Conservation (phyloP, 169 alveolate genomes). For the Plasmodium falciparum region DNA sequence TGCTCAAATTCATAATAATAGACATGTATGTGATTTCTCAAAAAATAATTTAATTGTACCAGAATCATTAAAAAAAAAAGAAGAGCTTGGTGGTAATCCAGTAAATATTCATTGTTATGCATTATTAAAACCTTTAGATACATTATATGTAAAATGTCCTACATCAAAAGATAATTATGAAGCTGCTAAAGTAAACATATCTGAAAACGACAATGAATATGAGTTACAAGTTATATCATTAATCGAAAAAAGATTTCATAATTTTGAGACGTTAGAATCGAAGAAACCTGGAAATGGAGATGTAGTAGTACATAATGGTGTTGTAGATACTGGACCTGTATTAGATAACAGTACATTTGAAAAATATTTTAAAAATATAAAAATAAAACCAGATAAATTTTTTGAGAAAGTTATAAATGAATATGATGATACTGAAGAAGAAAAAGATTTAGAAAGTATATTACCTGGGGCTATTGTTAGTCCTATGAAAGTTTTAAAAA, state of each 20-base stretch:
- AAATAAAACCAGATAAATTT: constrained; percentile 21
- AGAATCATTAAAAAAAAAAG: constrained; percentile 5
- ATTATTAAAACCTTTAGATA: constrained; percentile 41
- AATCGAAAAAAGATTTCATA: neutral
- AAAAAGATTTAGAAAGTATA: neutral
- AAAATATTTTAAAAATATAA: neutral
- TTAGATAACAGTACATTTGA: constrained; percentile 18
- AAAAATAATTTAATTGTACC: constrained; percentile 19
- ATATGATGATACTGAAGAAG: neutral
- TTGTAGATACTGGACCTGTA: neutral
- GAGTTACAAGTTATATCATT: constrained; percentile 4
- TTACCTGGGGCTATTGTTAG: constrained; percentile 25
- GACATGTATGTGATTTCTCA: constrained; percentile 45
- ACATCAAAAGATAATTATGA: constrained; percentile 23
- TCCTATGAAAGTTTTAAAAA: constrained; percentile 17
- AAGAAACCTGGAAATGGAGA: neutral
- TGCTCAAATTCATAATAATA: neutral
- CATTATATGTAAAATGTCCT: constrained; percentile 63
- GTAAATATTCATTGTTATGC: constrained; percentile 22
- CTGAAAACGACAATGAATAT: constrained; percentile 29
- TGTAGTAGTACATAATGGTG: neutral
- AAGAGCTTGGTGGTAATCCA: neutral
- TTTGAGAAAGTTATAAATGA: constrained; percentile 14
- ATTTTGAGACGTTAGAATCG: neutral
- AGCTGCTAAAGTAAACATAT: constrained; percentile 1